Conservation (phyloP, 2,329 filamentous ascomycete genomes). For the Fusarium sp. region DNA sequence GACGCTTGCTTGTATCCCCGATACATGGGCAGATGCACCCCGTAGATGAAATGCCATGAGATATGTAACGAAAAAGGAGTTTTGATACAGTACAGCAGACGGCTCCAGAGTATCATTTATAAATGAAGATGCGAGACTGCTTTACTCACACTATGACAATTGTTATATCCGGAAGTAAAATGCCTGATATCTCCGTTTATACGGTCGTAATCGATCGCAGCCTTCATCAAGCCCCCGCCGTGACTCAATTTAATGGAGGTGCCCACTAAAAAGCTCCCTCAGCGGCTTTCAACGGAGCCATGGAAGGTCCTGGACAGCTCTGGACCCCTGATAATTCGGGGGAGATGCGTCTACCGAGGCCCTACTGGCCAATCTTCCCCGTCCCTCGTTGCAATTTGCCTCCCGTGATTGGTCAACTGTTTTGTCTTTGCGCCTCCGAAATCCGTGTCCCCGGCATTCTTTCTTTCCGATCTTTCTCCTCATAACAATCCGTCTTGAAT, state of each 20-base stretch:
- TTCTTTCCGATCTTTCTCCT: conserved; percentile 48
- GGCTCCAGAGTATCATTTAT: conserved; percentile 26
- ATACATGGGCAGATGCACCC: conserved; percentile 85
- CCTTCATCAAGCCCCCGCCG: conserved; percentile 10
- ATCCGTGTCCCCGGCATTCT: conserved; percentile 43
- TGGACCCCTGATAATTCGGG: conserved; percentile 14
- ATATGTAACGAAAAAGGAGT: conserved; percentile 34
- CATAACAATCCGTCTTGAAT: conserved; percentile 26
- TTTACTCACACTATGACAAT: conserved; percentile 15
- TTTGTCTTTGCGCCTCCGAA: conserved; percentile 34
- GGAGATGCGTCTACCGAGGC: conserved; percentile 44
- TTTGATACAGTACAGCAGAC: conserved; percentile 29
- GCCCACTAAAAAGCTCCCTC: conserved; percentile 27
- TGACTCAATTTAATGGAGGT: conserved; percentile 18
- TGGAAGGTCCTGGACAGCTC: conserved; percentile 35
- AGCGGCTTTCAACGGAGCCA: conserved; percentile 37
- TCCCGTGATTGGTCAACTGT: conserved; percentile 48
- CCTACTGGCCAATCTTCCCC: conserved; percentile 39
- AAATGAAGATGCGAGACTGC: conserved; percentile 29
- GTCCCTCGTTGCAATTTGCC: conserved; percentile 42
- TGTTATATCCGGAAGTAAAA: neutral
- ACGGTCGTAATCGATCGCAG: conserved; percentile 17
- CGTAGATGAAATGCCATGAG: conserved; percentile 58
- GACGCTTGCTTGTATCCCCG: conserved; percentile 80
- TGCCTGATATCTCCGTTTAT: conserved; percentile 23